Base-by-base conservation (phyloP, 31 red algal genomes). In the Odonthalia washingtoniensis region DNA sequence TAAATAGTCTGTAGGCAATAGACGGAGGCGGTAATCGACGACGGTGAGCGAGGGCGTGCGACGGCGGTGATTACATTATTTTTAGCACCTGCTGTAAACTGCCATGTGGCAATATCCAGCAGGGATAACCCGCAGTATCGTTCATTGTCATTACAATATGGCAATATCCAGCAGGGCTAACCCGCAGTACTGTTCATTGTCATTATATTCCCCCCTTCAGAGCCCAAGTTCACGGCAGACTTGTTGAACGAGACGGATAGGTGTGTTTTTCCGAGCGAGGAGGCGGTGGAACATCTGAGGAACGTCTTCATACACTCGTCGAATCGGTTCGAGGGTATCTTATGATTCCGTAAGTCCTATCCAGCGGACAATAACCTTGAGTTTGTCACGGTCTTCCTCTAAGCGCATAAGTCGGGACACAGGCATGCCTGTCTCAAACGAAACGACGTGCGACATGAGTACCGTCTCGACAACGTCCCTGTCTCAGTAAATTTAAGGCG, bases 351-450 rank as follows among this genome's bases (percentile, higher is more conserved):
- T 14, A 61, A 17, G 52, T 61, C 24, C 52, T 61, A 14, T 61
- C 72, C 72, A 40, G 4, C 24, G 72, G 44, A 75, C 72, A 9
- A 28, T n/a, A 4, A 75, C 72, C 40, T 75, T 75, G 72, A 75
- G 28, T 6, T 40, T 40, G 5, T 75, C 6, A 75, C 39, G 33
- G 32, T 31, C 3, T 43, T 75, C 44, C 5, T 39, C 5, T 39
- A 75, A 40, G n/a, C 39, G 32, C 32, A 75, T 75, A 5, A 75
- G 12, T 4, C 5, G 32, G 39, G 72, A 40, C n/a, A 75, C 72
- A 9, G 5, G 5, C 72, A 75, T 75, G 32, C 72, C 72, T 39
- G 72, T 75, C 32, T 75, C 72, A 42, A 40, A 75, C 33, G 5
- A 9, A 40, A 75, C 32, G 32, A 39, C 72, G 4, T 6, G 4